Conservation (phyloP, 805 yeast species). For the Metschnikowia cerradonensis region DNA sequence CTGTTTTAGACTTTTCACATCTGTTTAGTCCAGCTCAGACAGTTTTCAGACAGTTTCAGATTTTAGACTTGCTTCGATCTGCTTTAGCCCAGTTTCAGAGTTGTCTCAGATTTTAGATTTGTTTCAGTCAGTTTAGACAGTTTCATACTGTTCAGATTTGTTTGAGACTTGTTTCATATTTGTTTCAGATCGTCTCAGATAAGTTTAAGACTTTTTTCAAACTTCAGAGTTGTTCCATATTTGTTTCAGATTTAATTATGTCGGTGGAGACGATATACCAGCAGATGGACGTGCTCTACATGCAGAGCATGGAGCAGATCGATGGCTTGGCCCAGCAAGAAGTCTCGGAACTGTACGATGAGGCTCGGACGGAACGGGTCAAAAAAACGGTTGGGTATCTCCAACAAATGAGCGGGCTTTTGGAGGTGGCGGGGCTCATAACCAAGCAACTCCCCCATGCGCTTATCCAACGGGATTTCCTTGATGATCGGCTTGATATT, state of each 20-base stretch:
- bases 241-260: background rate
- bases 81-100: too few relatives aligned
- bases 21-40: too few relatives aligned
- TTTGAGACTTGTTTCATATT: too few relatives aligned
- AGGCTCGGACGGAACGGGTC: constrained; percentile 16
- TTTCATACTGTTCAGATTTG: too few relatives aligned
- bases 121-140: too few relatives aligned
- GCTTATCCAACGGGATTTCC: background rate
- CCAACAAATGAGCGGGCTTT: constrained; percentile 17
- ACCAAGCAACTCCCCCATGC: constrained; percentile 4
- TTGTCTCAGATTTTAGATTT: too few relatives aligned
- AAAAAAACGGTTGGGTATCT: constrained; percentile 18
- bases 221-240: too few relatives aligned
- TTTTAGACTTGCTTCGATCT: too few relatives aligned
- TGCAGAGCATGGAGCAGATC: constrained; percentile 4
- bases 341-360: background rate
- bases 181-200: too few relatives aligned
- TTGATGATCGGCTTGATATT: constrained; percentile 13
- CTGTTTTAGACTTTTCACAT: too few relatives aligned
- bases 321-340: background rate
- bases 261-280: background rate
- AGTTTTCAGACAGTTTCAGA: too few relatives aligned
- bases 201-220: too few relatives aligned
- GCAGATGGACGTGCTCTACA: background rate
- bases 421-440: constrained; percentile 15